A percentile compares a stretch with the other conserved stretches of the same genome.
Conservation (phyloP, 1,284 basidiomycete genomes). For the Ganoderma sinense region DNA sequence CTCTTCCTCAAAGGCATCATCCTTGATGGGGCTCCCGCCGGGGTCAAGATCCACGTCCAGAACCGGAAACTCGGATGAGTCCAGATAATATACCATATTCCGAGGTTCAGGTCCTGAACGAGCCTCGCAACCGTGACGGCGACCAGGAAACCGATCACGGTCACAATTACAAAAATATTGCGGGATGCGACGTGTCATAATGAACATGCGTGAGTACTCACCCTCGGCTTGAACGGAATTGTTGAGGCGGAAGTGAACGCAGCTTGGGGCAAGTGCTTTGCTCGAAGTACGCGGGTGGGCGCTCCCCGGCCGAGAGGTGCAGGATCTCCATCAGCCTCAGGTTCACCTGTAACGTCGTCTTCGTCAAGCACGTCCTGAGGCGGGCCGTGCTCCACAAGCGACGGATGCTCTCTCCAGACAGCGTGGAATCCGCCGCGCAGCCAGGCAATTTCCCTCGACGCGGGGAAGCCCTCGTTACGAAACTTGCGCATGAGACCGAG, state of each 20-base stretch:
- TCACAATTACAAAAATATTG: too few relatives aligned
- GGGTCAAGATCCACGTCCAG: too few relatives aligned
- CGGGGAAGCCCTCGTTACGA: slow-evolving; percentile 69
- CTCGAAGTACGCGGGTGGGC: slow-evolving; percentile 51
- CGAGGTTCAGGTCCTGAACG: too few relatives aligned
- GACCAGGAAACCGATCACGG: too few relatives aligned
- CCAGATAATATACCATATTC: too few relatives aligned
- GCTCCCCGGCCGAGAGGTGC: slow-evolving; percentile 24
- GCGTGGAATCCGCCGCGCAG: slow-evolving; percentile 84
- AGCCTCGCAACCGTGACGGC: too few relatives aligned
- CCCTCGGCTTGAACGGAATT: slow-evolving; percentile 29
- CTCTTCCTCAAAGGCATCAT: too few relatives aligned
- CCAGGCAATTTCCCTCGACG: slow-evolving; percentile 68
- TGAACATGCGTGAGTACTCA: slow-evolving; percentile 8
- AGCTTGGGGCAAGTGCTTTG: slow-evolving; percentile 66
- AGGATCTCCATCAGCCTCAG: slow-evolving; percentile 15
- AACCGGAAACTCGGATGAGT: too few relatives aligned
- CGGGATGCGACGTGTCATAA: too few relatives aligned
- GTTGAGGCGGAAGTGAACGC: slow-evolving; percentile 73
- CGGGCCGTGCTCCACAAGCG: slow-evolving; percentile 59
- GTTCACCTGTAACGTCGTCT: slow-evolving; percentile 47
- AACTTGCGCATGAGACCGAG: slow-evolving; percentile 88
- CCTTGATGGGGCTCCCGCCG: too few relatives aligned
- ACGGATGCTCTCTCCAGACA: slow-evolving; percentile 61
- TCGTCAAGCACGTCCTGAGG: slow-evolving; percentile 58